Evolutionary conservation across 1,139 yeast species (phyloP), one percentile per base, ranked within the genome.

Genomic region (Protomyces lactucae-debilis): DNA sequence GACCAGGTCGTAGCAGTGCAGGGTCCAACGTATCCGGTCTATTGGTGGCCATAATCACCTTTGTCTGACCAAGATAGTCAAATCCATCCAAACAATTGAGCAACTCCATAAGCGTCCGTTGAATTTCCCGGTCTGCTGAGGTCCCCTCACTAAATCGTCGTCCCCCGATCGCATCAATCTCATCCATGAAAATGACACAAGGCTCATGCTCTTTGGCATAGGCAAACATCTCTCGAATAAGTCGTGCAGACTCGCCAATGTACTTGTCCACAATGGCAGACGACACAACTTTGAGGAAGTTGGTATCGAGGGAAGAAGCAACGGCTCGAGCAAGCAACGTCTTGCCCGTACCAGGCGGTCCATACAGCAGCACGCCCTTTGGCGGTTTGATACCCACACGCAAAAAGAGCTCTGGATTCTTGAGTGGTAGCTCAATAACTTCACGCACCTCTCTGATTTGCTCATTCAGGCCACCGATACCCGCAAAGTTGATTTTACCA

Each of bases 291-390:
- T 93, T 93, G 69, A 95, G 93, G 78, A 95, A 95, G 76, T 95
- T 95, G 57, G 98, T 97, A 60, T 98, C 99, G 72, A 95, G 90
- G 4, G 98, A 93, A 56, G 99, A 98, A 4, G 99, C 99, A 54
- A 92, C 98, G 0, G 99, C 99, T 74, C 93, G 92, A 12, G 99
- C 99, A 72, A 93, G 81, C 68, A 93, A 79, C 0, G 99, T 93
- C 75, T 93, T 93, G 75, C 99, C 99, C 0, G 99, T 93, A 72
- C 99, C 99, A 35, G 99, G 99, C n/a, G 99, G 99, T 1, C 99
- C 99, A 73, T 95, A 95, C 66, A 95, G 80, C 69, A 95, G 80
- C 16, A 95, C 99, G 74, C 99, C 99, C 77, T 93, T 95, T 65
- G 99, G 99, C 21, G 98, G 96, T 74, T 91, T 90, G 76, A 95